phyloP scores from a whole-genome alignment of 1,284 basidiomycete genomes.

The Fereydounia khargensis region DNA sequence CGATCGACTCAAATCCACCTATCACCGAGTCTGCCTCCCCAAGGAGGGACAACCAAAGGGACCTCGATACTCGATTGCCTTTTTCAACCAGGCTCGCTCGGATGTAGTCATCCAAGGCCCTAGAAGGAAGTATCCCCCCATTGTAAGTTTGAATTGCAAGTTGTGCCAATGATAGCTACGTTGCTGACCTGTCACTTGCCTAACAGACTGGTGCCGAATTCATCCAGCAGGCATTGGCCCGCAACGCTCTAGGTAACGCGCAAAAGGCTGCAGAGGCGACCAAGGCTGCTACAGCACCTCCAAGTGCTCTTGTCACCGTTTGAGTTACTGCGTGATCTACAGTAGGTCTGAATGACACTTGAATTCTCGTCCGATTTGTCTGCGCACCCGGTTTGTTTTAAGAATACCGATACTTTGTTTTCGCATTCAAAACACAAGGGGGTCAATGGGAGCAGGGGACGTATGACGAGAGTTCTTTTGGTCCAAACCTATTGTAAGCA shows the following conservation, averaged over 20 bases:
- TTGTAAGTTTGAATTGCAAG: slow-evolving; percentile 10
- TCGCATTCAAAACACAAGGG: too few species aligned
- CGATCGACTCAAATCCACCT: slow-evolving; percentile 65
- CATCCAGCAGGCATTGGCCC: slow-evolving; percentile 43
- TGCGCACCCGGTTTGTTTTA: too few species aligned
- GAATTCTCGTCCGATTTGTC: too few species aligned
- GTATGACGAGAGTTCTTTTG: too few species aligned
- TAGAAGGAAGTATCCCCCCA: slow-evolving; percentile 25
- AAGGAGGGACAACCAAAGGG: slow-evolving; percentile 31
- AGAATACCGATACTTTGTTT: too few species aligned
- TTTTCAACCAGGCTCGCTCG: slow-evolving; percentile 50
- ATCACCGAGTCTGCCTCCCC: slow-evolving; percentile 66
- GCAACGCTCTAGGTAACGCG: neutral
- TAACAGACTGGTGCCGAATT: slow-evolving; percentile 20
- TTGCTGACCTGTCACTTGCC: slow-evolving; percentile 8
- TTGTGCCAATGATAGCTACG: too few species aligned
- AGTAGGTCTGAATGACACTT: too few species aligned
- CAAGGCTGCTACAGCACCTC: too few species aligned
- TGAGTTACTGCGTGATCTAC: too few species aligned
- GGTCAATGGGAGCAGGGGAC: too few species aligned
- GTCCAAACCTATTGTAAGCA: too few species aligned
- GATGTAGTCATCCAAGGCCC: slow-evolving; percentile 46
- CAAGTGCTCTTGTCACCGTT: too few species aligned
- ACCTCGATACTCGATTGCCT: slow-evolving; percentile 45
- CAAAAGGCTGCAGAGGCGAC: neutral